Conservation (phyloP, 2,329 filamentous ascomycete species). For the Fusarium tjaetaba region DNA sequence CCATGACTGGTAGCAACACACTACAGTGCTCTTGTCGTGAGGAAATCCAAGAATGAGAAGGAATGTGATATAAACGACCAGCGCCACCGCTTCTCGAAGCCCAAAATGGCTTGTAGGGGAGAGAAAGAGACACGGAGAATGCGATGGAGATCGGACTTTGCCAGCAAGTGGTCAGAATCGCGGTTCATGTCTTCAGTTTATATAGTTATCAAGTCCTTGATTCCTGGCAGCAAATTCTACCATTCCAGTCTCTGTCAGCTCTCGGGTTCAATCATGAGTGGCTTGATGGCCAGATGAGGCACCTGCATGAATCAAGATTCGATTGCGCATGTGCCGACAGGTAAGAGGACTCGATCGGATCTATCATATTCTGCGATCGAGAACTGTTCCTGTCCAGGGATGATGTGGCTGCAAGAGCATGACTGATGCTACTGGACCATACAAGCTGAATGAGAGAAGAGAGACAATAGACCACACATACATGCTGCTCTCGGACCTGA, state of each 20-base stretch:
- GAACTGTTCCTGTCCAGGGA: background rate
- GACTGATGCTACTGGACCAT: background rate
- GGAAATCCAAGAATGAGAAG: background rate
- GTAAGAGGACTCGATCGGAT: background rate
- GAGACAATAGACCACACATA: background rate
- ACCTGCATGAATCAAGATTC: constrained; percentile 1
- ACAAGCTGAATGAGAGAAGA: background rate
- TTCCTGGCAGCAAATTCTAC: background rate
- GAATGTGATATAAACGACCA: background rate
- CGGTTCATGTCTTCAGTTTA: background rate
- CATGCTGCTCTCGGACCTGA: background rate
- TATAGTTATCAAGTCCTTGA: background rate
- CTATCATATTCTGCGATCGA: background rate
- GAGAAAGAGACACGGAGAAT: background rate
- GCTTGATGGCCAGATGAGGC: background rate
- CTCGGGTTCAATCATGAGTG: background rate
- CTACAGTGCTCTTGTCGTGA: background rate
- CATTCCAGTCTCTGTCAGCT: background rate
- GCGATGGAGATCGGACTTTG: background rate
- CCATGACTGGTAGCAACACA: background rate
- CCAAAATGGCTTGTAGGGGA: constrained; percentile 12
- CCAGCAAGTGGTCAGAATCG: background rate
- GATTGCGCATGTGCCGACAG: background rate
- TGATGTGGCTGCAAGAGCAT: background rate
- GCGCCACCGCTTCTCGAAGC: background rate